Evolutionary conservation across 2,329 filamentous ascomycete species (phyloP), one percentile per base, ranked within the genome.

Genomic region (Monosporascus sp.): DNA sequence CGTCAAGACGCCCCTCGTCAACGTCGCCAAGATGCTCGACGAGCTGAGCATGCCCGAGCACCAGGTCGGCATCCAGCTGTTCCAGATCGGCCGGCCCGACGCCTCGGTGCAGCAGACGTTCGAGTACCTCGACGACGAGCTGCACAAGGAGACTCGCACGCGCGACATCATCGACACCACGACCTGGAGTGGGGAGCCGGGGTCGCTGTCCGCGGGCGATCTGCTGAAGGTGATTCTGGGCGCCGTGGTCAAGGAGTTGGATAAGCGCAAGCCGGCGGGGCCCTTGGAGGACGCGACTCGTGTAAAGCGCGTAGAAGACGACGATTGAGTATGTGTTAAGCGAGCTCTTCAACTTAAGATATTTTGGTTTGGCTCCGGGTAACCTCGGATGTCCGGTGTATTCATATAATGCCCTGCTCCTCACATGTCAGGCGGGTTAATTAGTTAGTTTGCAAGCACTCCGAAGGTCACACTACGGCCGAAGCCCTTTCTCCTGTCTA

Each of bases 31-130:
- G 47, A 48, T 51, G 52, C 58, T 60, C 27, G 58, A 60, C 53
- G 51, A 55, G 43, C 52, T 59, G 49, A 27, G 49, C 20, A 53
- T 59, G 22, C 58, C 58, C 37, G 57, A 57, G 49, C 58, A 60
- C 52, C 58, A 60, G 55, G 52, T 60, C 52, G 58, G 58, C 52
- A 54, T 60, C 22, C 58, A 60, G 53, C 53, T 60, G 27, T 60
- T 60, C 55, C 57, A 60, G 53, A 58, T 60, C 53, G 57, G 58
- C 45, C 50, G 54, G 17, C 37, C 25, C 18, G 49, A 37, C 35
- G 50, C 52, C 17, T 55, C 55, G 50, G 55, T 56, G 41, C 50
- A 49, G 55, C 50, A 53, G 46, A 53, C 49, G 39, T 57, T 60
- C 17, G 50, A 58, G 46, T 59, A 60, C 43, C 57, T 60, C 22